Conservation (phyloP, 164 flowering plant genomes). For the Annona squamosa region DNA sequence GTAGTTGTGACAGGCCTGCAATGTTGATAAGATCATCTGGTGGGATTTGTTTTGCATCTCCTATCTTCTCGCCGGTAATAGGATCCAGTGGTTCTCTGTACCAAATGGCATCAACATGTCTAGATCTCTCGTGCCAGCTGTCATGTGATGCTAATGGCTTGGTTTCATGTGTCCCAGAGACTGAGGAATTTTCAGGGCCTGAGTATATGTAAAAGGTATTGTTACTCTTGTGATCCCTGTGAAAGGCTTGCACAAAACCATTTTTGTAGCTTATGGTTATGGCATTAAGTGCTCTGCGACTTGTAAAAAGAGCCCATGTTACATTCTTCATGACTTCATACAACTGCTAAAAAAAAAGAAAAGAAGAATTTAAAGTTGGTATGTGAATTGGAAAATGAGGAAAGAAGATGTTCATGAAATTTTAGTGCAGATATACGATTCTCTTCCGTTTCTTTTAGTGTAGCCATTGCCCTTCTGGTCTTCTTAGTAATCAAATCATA, state of each 20-base stretch:
- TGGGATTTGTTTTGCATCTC: constrained; percentile 50
- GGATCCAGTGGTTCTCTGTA: constrained; percentile 81
- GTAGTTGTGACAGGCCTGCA: constrained; percentile 74
- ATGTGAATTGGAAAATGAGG: neutral
- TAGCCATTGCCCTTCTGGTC: neutral
- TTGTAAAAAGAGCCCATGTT: constrained; percentile 90
- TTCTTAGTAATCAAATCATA: neutral
- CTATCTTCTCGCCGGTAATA: constrained; percentile 58
- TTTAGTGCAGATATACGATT: neutral
- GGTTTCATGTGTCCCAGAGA: constrained; percentile 21
- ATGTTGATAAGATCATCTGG: constrained; percentile 87
- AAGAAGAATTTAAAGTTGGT: too few relatives aligned
- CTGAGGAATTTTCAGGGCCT: constrained; percentile 55
- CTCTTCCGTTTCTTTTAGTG: neutral
- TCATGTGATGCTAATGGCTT: constrained; percentile 29
- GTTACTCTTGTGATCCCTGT: constrained; percentile 79
- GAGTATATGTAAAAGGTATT: constrained; percentile 89
- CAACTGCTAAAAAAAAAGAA: constrained; percentile 38
- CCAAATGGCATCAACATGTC: constrained; percentile 71
- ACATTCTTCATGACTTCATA: constrained; percentile 76
- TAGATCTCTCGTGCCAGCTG: constrained; percentile 52
- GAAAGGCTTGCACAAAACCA: constrained; percentile 95
- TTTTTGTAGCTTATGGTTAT: constrained; percentile 80
- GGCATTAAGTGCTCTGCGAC: constrained; percentile 80
- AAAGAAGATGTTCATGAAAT: neutral